These are phyloP conservation scores for Coprinopsis cinerea DNA, from an alignment of 768 basidiomycete genomes.

Conservation along the genomic window DNA sequence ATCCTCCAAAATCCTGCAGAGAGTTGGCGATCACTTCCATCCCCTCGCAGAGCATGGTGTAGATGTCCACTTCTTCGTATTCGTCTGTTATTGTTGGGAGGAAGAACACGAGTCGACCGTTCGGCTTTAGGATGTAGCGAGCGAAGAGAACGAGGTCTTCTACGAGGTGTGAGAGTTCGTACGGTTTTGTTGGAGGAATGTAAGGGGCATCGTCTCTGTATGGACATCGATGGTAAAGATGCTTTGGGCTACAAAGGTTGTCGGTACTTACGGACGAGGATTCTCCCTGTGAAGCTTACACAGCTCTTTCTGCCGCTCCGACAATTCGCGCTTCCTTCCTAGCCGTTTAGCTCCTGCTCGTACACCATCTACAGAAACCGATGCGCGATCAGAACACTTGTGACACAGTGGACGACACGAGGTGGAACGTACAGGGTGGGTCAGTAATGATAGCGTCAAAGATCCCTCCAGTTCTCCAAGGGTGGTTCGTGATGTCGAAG, in stretches of 20 bases:
- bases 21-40: conserved; percentile 89
- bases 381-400: not conserved
- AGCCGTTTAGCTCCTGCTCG: conserved; percentile 82
- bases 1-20: conserved; percentile 88
- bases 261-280: conserved; percentile 38
- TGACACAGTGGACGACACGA: not conserved
- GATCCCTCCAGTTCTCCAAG: conserved; percentile 82
- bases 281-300: conserved; percentile 31
- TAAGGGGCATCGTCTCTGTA: conserved; percentile 63
- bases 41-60: conserved; percentile 71
- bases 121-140: conserved; percentile 77
- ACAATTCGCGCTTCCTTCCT: conserved; percentile 55
- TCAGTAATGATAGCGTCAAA: conserved; percentile 96
- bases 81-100: conserved; percentile 89
- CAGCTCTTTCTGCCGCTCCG: conserved; percentile 29
- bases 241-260: not conserved
- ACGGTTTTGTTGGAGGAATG: conserved; percentile 86
- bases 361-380: conserved; percentile 67
- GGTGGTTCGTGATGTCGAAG: conserved; percentile 88
- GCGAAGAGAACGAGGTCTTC: conserved; percentile 76
- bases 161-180: conserved; percentile 83
- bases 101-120: conserved; percentile 92
- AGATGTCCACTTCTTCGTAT: conserved; percentile 83
- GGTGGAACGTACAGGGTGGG: conserved; percentile 70
- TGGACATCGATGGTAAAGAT: not conserved